Evolutionary conservation across 345 rosid genomes (phyloP), one percentile per base, ranked within the genome.

Genomic region (Nephelium lappaceum): DNA sequence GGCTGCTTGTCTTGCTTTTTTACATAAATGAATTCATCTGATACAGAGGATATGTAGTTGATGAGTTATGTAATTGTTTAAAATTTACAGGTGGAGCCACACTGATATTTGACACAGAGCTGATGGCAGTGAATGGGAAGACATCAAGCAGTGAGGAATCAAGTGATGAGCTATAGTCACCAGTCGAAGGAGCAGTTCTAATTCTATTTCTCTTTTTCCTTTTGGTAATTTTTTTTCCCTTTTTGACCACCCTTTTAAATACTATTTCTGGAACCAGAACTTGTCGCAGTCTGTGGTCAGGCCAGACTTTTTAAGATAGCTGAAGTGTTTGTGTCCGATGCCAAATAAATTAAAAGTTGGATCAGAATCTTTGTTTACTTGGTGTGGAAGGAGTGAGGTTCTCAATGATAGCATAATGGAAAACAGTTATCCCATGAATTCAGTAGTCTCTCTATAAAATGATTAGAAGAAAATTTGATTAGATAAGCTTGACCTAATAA

Each of bases 91-190:
- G 98, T 76, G 98, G 97, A 68, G 98, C 98, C 5, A 93, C 99
- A 19, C 85, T 95, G 19, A 81, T 95, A 78, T 95, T 95, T 64
- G 98, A 93, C 80, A 91, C 98, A 0, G 96, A 93, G 92, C 93
- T 95, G 74, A 94, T 95, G 45, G 87, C 94, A 3, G 96, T 95
- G 78, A 95, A 92, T 67, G 98, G 93, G 39, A 87, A 89, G 82
- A 23, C 93, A 38, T 80, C 89, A 10, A 71, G 80, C 31, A 86
- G 87, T 49, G 93, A 63, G 10, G 24, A 72, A 38, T 61, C 62
- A 5, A 75, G 69, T 19, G 84, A 87, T 45, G 93, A 90, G 77
- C 86, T 91, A 43, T 91, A 87, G 80, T 78, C 49, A 41, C 47
- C 9, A 23, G 1, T 60, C 23, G 38, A 2, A n/a, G 25, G 9